Evolutionary conservation across 208 protist species (phyloP), one percentile per base, ranked within the genome.

Genomic region (Trypanosoma congolense): DNA sequence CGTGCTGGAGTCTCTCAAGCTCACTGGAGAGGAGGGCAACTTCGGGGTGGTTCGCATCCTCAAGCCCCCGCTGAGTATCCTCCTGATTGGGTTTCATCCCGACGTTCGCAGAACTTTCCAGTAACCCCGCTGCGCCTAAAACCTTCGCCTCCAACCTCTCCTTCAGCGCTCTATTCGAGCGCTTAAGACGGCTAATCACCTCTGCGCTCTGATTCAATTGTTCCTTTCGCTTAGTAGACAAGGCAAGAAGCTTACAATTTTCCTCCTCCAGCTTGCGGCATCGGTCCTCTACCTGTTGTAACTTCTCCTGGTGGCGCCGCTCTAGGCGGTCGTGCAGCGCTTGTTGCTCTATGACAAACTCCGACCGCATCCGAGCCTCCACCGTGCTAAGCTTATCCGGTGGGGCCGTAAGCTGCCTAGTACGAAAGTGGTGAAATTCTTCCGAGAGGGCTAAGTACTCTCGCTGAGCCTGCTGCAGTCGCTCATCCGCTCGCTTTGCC

Each of bases 361-460:
- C 51, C 18, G 59, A 28, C n/a, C 59, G 66, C 22, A 71, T 18
- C 3, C 54, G 60, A 0, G 33, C 38, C 60, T 53, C 60, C 16
- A 58, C 31, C n/a, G 16, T 30, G 5, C 28, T 38, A 9, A 22
- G 10, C 29, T 51, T 54, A 19, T 52, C 49, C 29, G 31, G 45
- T 35, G 16, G 66, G 2, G n/a, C 56, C 9, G 66, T 68, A 12
- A 89, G 63, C 45, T 80, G 73, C 30, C 76, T 59, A 38, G 76
- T 73, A n/a, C 78, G 72, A 35, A 80, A 80, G 10, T 70, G 75
- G 41, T 70, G 68, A 56, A 87, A 90, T 33, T 80, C 73, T 45
- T 89, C 79, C 42, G 80, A 87, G 19, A 93, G 66, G 5, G 54
- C 19, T 31, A 88, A 35, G 62, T 90, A 93, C 46, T 93, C 81